Base-by-base conservation (phyloP, 1,284 basidiomycete species). In the Ceratobasidium sp. region DNA sequence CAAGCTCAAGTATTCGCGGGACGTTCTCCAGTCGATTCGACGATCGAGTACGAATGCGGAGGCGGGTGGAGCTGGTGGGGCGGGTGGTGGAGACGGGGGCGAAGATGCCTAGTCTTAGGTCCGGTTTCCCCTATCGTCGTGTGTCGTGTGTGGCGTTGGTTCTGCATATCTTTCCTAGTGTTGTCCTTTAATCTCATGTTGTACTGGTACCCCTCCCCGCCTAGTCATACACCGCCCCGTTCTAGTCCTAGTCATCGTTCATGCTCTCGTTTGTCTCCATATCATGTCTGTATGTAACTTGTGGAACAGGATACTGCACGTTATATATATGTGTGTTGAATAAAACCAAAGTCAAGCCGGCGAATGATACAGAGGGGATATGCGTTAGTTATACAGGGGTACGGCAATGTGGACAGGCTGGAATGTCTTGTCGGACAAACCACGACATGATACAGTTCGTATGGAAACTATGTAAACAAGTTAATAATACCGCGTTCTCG, bases 1-100 rank as follows among this genome's bases (percentile, higher is more conserved):
- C 76, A 94, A 94, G 83, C 86, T 95, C 78, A 90, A 91, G 82
- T 95, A 93, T 82, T 93, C 91, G 84, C 90, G 90, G 80, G 93
- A 94, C 80, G 91, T 95, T 27, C 84, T 95, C 17, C 77, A 74
- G 53, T 78, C 76, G 6, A 75, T 80, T 56, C 76, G 67, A 33
- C 36, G 67, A 33, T 71, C 67, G 19, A 71, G 36, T 29, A 45
- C 67, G n/a, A 69, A 69, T 50, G 67, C 67, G 1, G 45, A 7
- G 33, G 36, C 33, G 11, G 57, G 31, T 22, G 31, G 31, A 19
- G 31, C 24, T 45, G 54, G 45, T 17, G 67, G 44, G 1, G 31
- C 31, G 22, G 53, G 51, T 15, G 27, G 22, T 51, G 47, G 14
- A 3, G 53, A 24, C 8, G 53, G 14, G 2, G 53, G 53, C 9